Base-by-base conservation (phyloP, 2,329 filamentous ascomycete species). In the Fusarium gaditjirri region DNA sequence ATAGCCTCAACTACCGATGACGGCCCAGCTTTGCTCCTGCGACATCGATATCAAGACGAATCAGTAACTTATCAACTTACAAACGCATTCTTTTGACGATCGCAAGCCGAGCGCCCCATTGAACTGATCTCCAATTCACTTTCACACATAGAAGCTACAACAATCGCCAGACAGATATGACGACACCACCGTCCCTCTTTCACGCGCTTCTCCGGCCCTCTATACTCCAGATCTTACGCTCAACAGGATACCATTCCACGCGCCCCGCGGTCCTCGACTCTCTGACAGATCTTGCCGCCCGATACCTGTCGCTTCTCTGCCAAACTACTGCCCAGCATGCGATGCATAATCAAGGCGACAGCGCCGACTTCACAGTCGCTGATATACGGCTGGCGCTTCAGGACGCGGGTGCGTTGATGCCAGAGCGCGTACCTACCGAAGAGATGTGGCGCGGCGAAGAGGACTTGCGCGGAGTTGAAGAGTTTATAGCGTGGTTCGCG, bases 191-290 rank as follows among this genome's bases (percentile, higher is more conserved):
- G 14, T 81, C 85, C n/a, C 81, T 88, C 62, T 88, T 86, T 83
- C 92, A 94, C 82, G 92, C 93, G 68, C 91, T 97, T 71, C 87
- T 98, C 63, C 94, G 94, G 44, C 95, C 95, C 4, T 91, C 92
- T 52, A 90, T 98, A 68, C 90, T 98, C 64, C 94, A 98, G 82
- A 95, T 97, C 77, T 90, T 98, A 56, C 94, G 95, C 78, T 94
- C 95, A 35, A 92, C 94, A 29, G 95, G 95, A 79, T 98, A 97
- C 84, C 93, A 97, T 80, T 88, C 92, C 44, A 93, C 94, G 55
- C 91, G 91, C 60, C 91, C 94, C 4, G 92, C 92, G 7, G 94
- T 97, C 11, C 86, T 98, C 63, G 95, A 98, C 83, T 91, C 93
- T 14, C 81, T 98, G n/a, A 93, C 94, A 19, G 94, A 98, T 81